Conservation (phyloP, 2,329 filamentous ascomycete species). For the Exophiala calicioides region DNA sequence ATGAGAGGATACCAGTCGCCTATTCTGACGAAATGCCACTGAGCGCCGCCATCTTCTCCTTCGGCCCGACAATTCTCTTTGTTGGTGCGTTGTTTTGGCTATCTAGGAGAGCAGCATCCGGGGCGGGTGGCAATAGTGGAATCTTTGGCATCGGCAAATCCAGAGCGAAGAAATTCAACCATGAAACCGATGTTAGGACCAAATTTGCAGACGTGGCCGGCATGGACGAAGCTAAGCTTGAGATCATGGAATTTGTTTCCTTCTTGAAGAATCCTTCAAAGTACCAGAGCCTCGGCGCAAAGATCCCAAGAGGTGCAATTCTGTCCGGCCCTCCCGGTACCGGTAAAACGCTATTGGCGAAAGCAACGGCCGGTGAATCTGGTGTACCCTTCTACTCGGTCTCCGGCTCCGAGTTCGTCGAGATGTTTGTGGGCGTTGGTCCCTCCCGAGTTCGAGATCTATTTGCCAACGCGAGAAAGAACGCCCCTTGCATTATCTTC, state of each 20-base stretch:
- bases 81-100: conserved; percentile 81
- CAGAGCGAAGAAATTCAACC: conserved; percentile 94
- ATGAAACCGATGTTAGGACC: conserved; percentile 92
- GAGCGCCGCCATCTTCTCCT: conserved; percentile 72
- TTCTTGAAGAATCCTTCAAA: conserved; percentile 92
- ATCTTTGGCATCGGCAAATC: conserved; percentile 97
- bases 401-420: conserved; percentile 96
- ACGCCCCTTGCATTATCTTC: conserved; percentile 97
- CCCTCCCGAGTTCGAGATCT: conserved; percentile 92
- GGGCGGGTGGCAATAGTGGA: conserved; percentile 67
- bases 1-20: conserved; percentile 90
- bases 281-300: conserved; percentile 91
- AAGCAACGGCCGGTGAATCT: conserved; percentile 96
- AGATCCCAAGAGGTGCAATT: conserved; percentile 96
- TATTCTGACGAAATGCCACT: conserved; percentile 77
- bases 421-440: conserved; percentile 99
- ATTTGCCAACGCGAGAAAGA: conserved; percentile 92
- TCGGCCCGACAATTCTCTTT: conserved; percentile 84
- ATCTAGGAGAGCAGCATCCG: conserved; percentile 71
- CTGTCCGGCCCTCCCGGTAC: conserved; percentile 97
- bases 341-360: conserved; percentile 95
- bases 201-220: conserved; percentile 97
- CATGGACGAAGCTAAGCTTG: conserved; percentile 95
- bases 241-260: conserved; percentile 99
- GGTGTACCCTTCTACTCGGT: conserved; percentile 98